Conservation (phyloP, 345 rosid genomes). For the Populus tremula region DNA sequence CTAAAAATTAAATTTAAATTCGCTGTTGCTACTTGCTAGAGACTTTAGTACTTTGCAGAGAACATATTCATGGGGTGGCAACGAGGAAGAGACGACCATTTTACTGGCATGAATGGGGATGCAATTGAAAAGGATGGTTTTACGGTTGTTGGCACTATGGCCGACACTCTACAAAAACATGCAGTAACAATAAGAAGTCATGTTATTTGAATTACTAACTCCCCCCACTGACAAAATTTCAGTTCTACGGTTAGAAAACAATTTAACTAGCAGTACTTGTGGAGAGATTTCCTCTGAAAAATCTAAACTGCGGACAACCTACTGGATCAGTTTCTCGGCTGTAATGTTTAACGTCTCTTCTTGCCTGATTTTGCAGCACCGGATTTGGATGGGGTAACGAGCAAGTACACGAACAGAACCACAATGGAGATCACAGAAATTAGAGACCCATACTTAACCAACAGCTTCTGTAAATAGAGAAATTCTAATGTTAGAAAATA, state of each 20-base stretch:
- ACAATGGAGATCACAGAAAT: slow-evolving; percentile 74
- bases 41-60: too few relatives aligned
- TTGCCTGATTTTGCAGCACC: slow-evolving; percentile 62
- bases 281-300: background rate
- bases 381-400: slow-evolving; percentile 69
- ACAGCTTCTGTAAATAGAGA: slow-evolving; percentile 59
- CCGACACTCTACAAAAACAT: too few relatives aligned
- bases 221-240: too few relatives aligned
- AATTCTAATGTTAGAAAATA: background rate
- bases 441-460: slow-evolving; percentile 79
- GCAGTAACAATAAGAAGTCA: too few relatives aligned
- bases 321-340: background rate
- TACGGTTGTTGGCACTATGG: too few relatives aligned
- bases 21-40: too few relatives aligned
- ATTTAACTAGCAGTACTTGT: slow-evolving; percentile 2
- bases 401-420: slow-evolving; percentile 63
- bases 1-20: too few relatives aligned
- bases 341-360: slow-evolving; percentile 62
- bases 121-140: too few relatives aligned
- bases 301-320: background rate
- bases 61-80: too few relatives aligned
- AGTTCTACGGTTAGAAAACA: background rate
- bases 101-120: too few relatives aligned
- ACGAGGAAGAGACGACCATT: too few relatives aligned
- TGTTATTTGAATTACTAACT: too few relatives aligned